Percentiles rank a stretch among this genome's conserved stretches.
Conservation (phyloP, 1,284 basidiomycete genomes). For the Trichosporon faecale region DNA sequence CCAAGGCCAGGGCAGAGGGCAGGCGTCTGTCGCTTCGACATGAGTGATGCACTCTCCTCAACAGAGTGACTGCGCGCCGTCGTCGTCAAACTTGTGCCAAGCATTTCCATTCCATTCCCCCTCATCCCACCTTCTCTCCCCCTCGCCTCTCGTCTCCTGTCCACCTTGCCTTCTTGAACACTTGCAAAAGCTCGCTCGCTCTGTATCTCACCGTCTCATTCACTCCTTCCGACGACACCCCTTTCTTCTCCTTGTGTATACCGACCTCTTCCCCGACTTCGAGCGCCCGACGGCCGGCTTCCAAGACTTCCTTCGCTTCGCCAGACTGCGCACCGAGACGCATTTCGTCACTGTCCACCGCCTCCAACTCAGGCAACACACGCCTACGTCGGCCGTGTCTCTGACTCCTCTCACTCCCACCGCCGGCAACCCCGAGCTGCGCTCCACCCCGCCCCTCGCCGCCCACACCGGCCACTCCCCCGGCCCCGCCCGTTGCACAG, state of each 20-base stretch:
- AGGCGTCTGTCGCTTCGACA: background rate
- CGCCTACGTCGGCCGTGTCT: background rate
- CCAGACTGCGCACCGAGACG: background rate
- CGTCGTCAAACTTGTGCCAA: background rate
- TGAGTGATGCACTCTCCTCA: background rate
- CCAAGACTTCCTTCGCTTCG: background rate
- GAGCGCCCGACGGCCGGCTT: too few relatives aligned
- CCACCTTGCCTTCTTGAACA: background rate
- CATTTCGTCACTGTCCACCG: background rate
- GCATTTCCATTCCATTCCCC: background rate
- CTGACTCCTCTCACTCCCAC: background rate
- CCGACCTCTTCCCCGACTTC: background rate
- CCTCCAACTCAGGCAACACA: background rate
- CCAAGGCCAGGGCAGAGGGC: background rate
- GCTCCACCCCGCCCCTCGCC: background rate
- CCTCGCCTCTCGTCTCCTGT: background rate
- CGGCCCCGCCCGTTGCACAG: background rate
- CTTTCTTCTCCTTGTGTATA: background rate
- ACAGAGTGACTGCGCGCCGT: background rate
- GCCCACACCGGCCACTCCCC: background rate
- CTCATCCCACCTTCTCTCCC: background rate
- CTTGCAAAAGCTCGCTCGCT: too few relatives aligned
- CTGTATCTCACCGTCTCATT: background rate
- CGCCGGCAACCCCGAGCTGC: background rate
- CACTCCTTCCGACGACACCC: background rate